phyloP scores from a whole-genome alignment of 202 grass and related monocot species.

The Panicum hallii region DNA sequence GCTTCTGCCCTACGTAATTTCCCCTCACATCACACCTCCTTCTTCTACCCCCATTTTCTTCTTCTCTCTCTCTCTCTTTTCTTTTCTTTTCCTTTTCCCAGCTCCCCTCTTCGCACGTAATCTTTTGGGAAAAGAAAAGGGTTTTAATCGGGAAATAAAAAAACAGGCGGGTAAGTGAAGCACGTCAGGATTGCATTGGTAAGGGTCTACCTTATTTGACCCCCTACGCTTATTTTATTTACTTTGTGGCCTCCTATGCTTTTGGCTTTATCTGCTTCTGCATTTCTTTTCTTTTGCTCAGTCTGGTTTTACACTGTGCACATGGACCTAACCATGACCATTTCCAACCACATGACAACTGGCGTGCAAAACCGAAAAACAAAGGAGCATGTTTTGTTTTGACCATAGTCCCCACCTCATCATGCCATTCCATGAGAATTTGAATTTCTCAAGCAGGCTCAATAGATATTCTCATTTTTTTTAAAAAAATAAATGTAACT shows the following conservation, averaged over 20 bases:
- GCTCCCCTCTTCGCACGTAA: constrained; percentile 49
- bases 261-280: constrained; percentile 65
- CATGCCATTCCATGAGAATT: neutral
- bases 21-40: constrained; percentile 39
- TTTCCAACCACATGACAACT: constrained; percentile 51
- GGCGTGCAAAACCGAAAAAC: constrained; percentile 45
- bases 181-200: constrained; percentile 73
- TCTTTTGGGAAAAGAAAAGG: constrained; percentile 49
- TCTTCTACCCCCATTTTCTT: constrained; percentile 25
- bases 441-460: neutral
- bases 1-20: constrained; percentile 53
- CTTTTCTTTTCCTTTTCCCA: constrained; percentile 44
- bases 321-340: constrained; percentile 56
- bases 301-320: constrained; percentile 56
- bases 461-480: neutral
- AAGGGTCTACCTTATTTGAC: constrained; percentile 66
- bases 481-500: neutral
- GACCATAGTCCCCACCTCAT: neutral
- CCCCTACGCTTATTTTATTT: constrained; percentile 48
- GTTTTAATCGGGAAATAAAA: constrained; percentile 44
- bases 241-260: constrained; percentile 50
- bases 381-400: constrained; percentile 35
- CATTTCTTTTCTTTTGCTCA: constrained; percentile 36
- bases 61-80: neutral
- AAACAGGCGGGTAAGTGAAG: constrained; percentile 68